These are phyloP conservation scores for Microthyrium microscopicum DNA, from an alignment of 2,329 filamentous ascomycete species.

Conservation along the genomic window DNA sequence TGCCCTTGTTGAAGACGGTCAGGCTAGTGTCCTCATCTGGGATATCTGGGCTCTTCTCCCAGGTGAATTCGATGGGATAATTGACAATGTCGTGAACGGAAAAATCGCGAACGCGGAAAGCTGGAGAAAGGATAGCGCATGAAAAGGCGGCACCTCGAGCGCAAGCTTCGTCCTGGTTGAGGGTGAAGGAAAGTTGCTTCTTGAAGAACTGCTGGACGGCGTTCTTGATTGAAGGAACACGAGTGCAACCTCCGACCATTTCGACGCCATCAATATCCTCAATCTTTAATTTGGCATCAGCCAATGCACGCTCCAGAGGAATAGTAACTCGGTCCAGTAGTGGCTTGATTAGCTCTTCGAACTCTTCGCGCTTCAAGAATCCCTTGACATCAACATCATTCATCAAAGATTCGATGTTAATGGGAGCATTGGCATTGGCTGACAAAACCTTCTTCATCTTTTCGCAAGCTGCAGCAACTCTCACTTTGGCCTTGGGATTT, in stretches of 20 bases:
- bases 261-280: constrained; percentile 91
- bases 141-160: constrained; percentile 92
- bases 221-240: constrained; percentile 85
- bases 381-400: constrained; percentile 84
- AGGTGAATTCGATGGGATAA: constrained; percentile 96
- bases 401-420: constrained; percentile 98
- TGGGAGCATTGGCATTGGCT: constrained; percentile 76
- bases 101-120: constrained; percentile 98
- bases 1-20: constrained; percentile 94
- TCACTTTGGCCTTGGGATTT: constrained; percentile 77
- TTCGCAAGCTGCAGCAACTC: constrained; percentile 77
- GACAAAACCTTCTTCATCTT: constrained; percentile 98
- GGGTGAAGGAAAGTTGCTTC: constrained; percentile 84
- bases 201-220: constrained; percentile 79
- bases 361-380: constrained; percentile 84
- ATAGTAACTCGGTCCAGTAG: constrained; percentile 55
- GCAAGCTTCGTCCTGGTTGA: constrained; percentile 96
- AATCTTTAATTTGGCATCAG: constrained; percentile 77
- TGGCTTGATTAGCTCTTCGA: constrained; percentile 79
- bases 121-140: constrained; percentile 91
- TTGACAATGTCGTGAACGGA: constrained; percentile 92
- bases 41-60: constrained; percentile 97
- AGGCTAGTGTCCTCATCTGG: constrained; percentile 95
- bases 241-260: constrained; percentile 85
- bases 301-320: constrained; percentile 78